Evolutionary conservation across 2,329 filamentous ascomycete genomes (phyloP), one percentile per base, ranked within the genome.

Genomic region (Colletotrichum tamarilloi): DNA sequence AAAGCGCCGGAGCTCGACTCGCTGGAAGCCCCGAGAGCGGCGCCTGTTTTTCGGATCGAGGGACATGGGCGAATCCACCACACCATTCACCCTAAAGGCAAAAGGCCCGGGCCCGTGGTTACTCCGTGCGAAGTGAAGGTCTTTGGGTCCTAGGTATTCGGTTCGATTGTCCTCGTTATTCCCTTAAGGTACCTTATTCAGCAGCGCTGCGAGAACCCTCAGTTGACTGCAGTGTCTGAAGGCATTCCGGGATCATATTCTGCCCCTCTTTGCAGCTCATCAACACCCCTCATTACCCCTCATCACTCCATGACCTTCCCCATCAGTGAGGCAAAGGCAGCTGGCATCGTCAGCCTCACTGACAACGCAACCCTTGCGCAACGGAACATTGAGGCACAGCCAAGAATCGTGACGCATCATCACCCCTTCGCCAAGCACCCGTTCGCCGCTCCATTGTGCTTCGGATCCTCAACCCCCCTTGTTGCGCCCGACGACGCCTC

Each of bases 11-110:
- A 53, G 16, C 59, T 64, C 9, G 53, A 64, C 30, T 35, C 30
- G 26, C 24, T 19, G 35, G 66, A 59, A 55, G 58, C 55, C 38
- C 70, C 59, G 70, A 69, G 70, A 60, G 66, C 69, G 60, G 59
- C 58, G 7, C 19, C 30, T 22, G 12, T 49, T n/a, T 49, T 22
- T 49, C 42, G 42, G 42, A 22, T 49, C 19, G 42, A 49, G 42
- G 12, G 42, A 49, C 19, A 3, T 49, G 42, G 42, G 42, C 42
- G 19, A 49, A 49, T 22, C 42, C 42, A 49, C 42, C 42, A 49
- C 42, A 11, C 7, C 42, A 9, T 22, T 22, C 19, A 49, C 42
- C 42, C 19, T 49, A 49, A 19, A 38, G 49, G 38, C 30, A 42
- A 55, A 55, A 42, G 62, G 32, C 32, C 55, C 42, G 60, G 30